Evolutionary conservation across 2,329 filamentous ascomycete species (phyloP), one percentile per base, ranked within the genome.

Genomic region (Purpureocillium takamizusanense): DNA sequence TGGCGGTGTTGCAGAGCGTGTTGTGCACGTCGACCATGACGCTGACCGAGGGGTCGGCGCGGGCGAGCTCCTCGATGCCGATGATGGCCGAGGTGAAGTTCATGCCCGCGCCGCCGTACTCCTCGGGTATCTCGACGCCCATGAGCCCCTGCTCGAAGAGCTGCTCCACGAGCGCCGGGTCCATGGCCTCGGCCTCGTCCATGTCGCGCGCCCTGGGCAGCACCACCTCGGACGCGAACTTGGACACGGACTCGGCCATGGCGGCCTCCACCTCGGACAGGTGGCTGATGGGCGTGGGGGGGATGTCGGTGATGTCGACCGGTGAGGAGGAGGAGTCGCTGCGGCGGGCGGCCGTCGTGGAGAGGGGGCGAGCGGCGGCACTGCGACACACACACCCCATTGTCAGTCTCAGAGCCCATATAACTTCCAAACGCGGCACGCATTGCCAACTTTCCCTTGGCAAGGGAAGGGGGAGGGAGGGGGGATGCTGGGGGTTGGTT

Each of bases 11-110:
- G 62, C 95, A 90, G 37, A 98, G 73, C 1, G 92, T 98, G 66
- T 98, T 98, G 72, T 98, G 92, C 16, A 98, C 92, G 61, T 98
- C 92, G 41, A 89, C 86, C 69, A 98, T 66, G 46, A 98, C 92
- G 55, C 86, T 90, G 46, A 98, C 92, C 49, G 86, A 94, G 31
- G 92, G 92, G 56, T 98, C 92, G 14, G 94, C 85, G 41, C 88
- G 78, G 1, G 92, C 92, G 44, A 98, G 72, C 72, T 98, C 92
- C 67, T 98, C 92, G 52, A 98, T 98, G 21, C 86, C 90, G 33
- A 98, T 82, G 57, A 98, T 95, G 44, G 89, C 90, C 1, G 89
- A 71, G 1, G 92, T 97, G 66, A 98, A 98, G 75, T 95, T 95
- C 92, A 98, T 97, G 51, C 89, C 92, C 0, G 90, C 86, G 44